Percentiles rank a stretch among this genome's conserved stretches.
Conservation (phyloP, 1,284 basidiomycete genomes). For the Exobasidium cylindrosporum region DNA sequence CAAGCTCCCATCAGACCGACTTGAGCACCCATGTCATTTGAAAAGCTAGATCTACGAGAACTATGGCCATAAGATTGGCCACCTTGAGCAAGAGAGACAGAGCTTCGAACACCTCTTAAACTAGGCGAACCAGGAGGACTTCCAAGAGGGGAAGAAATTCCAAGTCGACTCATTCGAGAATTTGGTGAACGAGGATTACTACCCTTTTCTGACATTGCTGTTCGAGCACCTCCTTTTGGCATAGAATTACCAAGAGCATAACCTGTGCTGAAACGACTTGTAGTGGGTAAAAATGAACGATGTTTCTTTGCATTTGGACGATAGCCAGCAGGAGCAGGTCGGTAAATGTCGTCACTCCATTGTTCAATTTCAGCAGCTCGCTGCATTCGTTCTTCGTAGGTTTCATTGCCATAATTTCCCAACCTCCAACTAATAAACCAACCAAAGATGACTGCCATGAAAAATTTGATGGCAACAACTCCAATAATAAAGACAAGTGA, state of each 20-base stretch:
- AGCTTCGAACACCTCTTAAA: constrained; percentile 73
- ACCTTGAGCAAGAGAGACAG: constrained; percentile 65
- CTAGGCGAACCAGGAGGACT: constrained; percentile 75
- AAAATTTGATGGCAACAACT: constrained; percentile 89
- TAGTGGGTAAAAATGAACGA: constrained; percentile 69
- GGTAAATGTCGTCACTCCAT: constrained; percentile 95
- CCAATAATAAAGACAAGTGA: constrained; percentile 97
- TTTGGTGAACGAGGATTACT: constrained; percentile 13
- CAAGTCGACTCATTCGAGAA: constrained; percentile 24
- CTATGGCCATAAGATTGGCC: constrained; percentile 21
- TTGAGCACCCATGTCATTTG: constrained; percentile 26
- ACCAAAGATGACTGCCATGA: constrained; percentile 92
- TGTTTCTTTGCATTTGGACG: constrained; percentile 74
- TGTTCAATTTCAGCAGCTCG: constrained; percentile 87
- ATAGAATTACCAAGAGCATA: constrained; percentile 23
- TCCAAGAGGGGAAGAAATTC: constrained; percentile 35
- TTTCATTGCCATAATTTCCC: constrained; percentile 88
- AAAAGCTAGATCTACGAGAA: constrained; percentile 47
- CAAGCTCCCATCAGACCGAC: constrained; percentile 42
- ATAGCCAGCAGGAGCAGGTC: constrained; percentile 83
- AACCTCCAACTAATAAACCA: constrained; percentile 96
- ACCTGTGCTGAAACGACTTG: constrained; percentile 60
- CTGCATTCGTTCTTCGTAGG: constrained; percentile 88
- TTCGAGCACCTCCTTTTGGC: constrained; percentile 3
- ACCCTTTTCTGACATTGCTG: constrained; percentile 14